These are phyloP conservation scores for Lachnellula hyalina DNA, from an alignment of 2,329 filamentous ascomycete species.

Conservation along the genomic window DNA sequence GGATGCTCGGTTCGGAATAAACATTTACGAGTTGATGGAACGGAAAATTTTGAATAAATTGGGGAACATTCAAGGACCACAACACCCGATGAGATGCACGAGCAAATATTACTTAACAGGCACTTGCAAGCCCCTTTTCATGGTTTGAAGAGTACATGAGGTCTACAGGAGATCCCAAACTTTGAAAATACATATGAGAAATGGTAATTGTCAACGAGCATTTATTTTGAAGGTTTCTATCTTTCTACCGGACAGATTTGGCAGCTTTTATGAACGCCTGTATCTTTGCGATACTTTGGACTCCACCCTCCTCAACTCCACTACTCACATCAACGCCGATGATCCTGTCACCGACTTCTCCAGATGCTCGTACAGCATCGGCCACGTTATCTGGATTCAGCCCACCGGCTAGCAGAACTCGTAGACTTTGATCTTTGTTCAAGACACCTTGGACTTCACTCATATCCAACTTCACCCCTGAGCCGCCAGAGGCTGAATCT, in stretches of 20 bases:
- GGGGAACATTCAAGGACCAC: background rate
- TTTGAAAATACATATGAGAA: background rate
- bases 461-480: slow-evolving; percentile 72
- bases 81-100: too few relatives aligned
- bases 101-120: too few relatives aligned
- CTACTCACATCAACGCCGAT: slow-evolving; percentile 90
- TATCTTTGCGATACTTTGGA: slow-evolving; percentile 79
- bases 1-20: background rate
- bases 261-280: slow-evolving; percentile 70
- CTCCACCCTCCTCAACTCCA: slow-evolving; percentile 79
- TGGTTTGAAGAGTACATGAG: too few relatives aligned
- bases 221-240: background rate
- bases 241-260: slow-evolving; percentile 41
- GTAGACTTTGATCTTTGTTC: slow-evolving; percentile 61
- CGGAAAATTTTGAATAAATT: background rate
- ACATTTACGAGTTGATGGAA: background rate
- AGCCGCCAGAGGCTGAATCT: slow-evolving; percentile 78
- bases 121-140: too few relatives aligned
- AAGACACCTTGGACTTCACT: slow-evolving; percentile 63
- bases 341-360: slow-evolving; percentile 55
- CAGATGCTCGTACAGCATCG: slow-evolving; percentile 58
- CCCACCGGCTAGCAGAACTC: slow-evolving; percentile 79
- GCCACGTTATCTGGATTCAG: slow-evolving; percentile 74
- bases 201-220: background rate
- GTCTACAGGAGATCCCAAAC: too few relatives aligned